Evolutionary conservation across 177 flowering plant genomes (phyloP).

Genomic region (Vitis hybrid): DNA sequence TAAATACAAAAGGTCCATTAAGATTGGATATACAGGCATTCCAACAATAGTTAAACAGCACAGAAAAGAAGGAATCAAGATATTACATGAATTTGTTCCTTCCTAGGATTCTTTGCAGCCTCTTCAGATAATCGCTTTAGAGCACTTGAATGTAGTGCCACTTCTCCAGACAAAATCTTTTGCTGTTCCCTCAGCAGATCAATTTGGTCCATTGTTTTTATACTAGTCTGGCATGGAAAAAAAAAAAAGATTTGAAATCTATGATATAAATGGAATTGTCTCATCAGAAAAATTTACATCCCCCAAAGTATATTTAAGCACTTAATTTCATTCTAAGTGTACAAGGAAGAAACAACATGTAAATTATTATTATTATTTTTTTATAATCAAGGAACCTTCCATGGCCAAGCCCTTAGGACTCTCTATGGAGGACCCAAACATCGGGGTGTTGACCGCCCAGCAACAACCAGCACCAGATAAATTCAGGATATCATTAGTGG

Average conservation of each 20-base stretch:
- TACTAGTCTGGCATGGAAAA: slow-evolving; percentile 49
- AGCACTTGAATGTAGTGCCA: slow-evolving; percentile 82
- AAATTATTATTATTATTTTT: too few relatives aligned
- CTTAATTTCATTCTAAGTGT: too few relatives aligned
- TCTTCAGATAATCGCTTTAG: slow-evolving; percentile 79
- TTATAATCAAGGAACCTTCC: too few relatives aligned
- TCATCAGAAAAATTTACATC: too few relatives aligned
- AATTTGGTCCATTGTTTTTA: slow-evolving; percentile 70
- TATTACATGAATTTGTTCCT: slow-evolving; percentile 70
- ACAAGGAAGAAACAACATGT: too few relatives aligned
- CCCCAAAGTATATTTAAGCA: too few relatives aligned
- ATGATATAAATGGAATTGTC: too few relatives aligned
- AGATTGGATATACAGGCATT: neutral
- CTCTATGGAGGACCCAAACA: too few relatives aligned
- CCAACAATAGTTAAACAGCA: slow-evolving; percentile 1
- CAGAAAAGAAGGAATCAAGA: slow-evolving; percentile 10
- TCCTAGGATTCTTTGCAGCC: slow-evolving; percentile 59
- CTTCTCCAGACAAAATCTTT: slow-evolving; percentile 88
- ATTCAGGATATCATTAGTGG: too few relatives aligned
- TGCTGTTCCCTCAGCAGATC: slow-evolving; percentile 88
- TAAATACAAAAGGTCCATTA: slow-evolving; percentile 15
- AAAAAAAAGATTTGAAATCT: slow-evolving; percentile 2
- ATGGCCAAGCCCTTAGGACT: too few relatives aligned
- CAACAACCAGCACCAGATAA: too few relatives aligned
- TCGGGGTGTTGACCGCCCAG: too few relatives aligned